These are phyloP conservation scores for Arctium lappa DNA, from an alignment of 129 eudicot genomes.

Conservation along the genomic window DNA sequence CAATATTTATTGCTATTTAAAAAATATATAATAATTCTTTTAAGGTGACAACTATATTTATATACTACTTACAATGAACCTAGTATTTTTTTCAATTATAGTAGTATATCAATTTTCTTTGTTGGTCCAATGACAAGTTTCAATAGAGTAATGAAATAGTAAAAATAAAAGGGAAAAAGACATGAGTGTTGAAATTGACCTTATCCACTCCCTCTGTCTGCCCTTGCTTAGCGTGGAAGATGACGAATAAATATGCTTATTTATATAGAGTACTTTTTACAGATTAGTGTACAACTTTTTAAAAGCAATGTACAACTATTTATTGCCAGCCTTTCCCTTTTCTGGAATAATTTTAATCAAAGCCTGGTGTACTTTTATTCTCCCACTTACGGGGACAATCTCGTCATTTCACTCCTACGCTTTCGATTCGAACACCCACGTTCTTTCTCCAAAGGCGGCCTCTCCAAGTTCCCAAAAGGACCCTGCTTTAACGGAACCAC, in stretches of 20 bases:
- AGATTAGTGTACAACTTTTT: conserved; percentile 27
- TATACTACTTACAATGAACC: background rate
- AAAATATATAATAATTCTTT: background rate
- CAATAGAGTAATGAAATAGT: too few relatives aligned
- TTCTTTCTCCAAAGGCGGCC: conserved; percentile 53
- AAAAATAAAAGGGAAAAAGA: background rate
- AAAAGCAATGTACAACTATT: conserved; percentile 27
- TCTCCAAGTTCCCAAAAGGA: conserved; percentile 21
- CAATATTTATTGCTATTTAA: background rate
- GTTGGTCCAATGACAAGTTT: too few relatives aligned
- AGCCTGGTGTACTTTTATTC: conserved; percentile 10
- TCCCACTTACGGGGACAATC: conserved; percentile 21
- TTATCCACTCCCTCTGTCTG: conserved; percentile 12
- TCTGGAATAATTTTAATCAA: background rate
- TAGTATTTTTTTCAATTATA: too few relatives aligned
- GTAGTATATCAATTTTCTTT: too few relatives aligned
- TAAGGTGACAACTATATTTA: background rate
- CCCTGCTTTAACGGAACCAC: conserved; percentile 14
- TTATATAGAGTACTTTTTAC: conserved; percentile 20
- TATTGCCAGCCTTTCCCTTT: background rate
- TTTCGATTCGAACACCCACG: conserved; percentile 35
- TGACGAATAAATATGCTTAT: conserved; percentile 30
- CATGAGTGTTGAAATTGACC: conserved; percentile 13
- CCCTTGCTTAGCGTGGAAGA: conserved; percentile 30
- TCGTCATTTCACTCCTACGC: conserved; percentile 29